Evolutionary conservation across 345 rosid species (phyloP), one percentile per base, ranked within the genome.

Genomic region (Eucalyptus polyanthemos): DNA sequence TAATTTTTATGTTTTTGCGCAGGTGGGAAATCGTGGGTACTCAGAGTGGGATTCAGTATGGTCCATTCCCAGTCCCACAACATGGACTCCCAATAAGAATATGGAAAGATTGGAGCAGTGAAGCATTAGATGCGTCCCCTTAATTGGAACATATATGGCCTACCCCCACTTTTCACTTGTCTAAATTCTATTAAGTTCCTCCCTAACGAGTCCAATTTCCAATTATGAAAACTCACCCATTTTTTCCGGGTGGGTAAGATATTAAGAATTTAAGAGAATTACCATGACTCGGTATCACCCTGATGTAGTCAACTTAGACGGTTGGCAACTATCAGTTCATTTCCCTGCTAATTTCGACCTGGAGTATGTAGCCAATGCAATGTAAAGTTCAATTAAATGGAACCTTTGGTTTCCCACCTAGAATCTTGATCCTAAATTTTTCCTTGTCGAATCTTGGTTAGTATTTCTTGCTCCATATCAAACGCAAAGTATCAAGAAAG

Each of bases 1-100:
- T 51, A 50, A 88, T 25, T 88, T 72, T 3, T 51, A 40, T 90
- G 25, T 49, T 80, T 11, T 86, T 86, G 58, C 89, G 93, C 91
- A 97, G 99, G 90, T 97, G 98, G 96, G 95, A 97, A 89, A 94
- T 95, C 91, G 93, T 92, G 92, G 98, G 96, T 54, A 88, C 93
- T 14, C 92, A 89, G 60, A 86, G 90, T 89, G 98, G 99, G 91
- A 93, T 97, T 88, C 95, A 96, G 85, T 96, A 97, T 89, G 91
- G 94, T 76, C 99, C 99, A 88, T 97, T 97, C 88, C 99, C 99
- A 25, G 93, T 97, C 62, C 99, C 99, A 87, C 92, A 80, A 76
- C 91, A 92, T 50, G 99, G 99, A 29, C 96, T 97, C 80, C 98
- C 94, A 3, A 94, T 96, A 85, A 95, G 94, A 94, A 94, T 95